These are phyloP conservation scores for Calonectria naviculata DNA, from an alignment of 2,329 filamentous ascomycete species.

Conservation along the genomic window DNA sequence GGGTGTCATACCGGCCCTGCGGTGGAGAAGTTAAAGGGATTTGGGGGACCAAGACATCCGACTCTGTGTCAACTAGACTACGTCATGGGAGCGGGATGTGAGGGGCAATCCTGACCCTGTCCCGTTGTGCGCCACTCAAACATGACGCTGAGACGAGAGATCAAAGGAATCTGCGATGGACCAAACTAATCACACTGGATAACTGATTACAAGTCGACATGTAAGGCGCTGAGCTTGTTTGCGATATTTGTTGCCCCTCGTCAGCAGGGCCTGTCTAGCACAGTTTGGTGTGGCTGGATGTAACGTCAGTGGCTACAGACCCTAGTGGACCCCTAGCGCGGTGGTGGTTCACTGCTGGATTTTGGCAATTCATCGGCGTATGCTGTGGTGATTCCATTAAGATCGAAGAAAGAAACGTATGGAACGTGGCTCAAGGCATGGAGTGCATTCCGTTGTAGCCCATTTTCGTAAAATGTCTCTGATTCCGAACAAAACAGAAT, in stretches of 20 bases:
- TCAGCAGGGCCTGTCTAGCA: neutral
- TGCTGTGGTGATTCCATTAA: no score
- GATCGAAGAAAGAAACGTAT: no score
- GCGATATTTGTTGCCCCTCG: conserved; percentile 1
- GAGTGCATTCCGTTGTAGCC: neutral
- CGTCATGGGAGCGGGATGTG: neutral
- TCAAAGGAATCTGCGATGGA: neutral
- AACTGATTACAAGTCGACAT: neutral
- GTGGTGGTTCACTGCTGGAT: neutral
- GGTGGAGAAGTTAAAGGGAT: neutral
- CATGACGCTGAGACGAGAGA: neutral
- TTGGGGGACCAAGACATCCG: neutral
- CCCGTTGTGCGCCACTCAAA: neutral
- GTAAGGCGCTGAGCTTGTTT: neutral
- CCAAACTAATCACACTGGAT: neutral
- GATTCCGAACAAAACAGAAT: no score
- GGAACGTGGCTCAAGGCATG: neutral
- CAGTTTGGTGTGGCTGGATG: neutral
- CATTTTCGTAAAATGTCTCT: neutral
- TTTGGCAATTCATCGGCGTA: neutral
- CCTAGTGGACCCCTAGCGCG: neutral
- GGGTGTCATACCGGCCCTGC: neutral
- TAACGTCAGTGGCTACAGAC: conserved; percentile 10
- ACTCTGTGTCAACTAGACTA: neutral
- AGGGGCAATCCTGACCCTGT: neutral